Evolutionary conservation across 805 yeast species (phyloP).

Genomic region (Debaryomyces tyrocola): DNA sequence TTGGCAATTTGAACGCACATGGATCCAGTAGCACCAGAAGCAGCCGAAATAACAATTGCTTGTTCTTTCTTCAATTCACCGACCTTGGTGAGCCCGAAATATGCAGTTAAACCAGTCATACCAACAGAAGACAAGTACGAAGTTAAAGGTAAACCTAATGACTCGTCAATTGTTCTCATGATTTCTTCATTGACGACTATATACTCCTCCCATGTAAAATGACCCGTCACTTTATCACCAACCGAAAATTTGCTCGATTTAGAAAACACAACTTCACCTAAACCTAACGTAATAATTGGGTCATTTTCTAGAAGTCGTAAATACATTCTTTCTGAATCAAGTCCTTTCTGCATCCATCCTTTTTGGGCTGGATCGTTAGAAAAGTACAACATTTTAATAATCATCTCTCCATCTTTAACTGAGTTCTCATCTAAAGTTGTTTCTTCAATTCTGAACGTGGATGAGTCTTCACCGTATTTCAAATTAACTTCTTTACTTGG

Average conservation of each 20-base stretch:
- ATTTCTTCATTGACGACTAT: slow-evolving; percentile 30
- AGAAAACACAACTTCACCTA: slow-evolving; percentile 51
- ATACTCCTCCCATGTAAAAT: slow-evolving; percentile 51
- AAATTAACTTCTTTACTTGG: slow-evolving; percentile 21
- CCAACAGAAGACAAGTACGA: slow-evolving; percentile 53
- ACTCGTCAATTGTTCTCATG: slow-evolving; percentile 27
- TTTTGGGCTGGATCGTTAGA: slow-evolving; percentile 69
- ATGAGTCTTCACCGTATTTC: slow-evolving; percentile 18
- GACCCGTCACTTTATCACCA: slow-evolving; percentile 46
- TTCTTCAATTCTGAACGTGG: slow-evolving; percentile 25
- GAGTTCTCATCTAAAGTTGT: slow-evolving; percentile 1
- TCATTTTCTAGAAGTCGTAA: slow-evolving; percentile 41
- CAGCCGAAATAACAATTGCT: slow-evolving; percentile 58
- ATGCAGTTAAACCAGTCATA: slow-evolving; percentile 61
- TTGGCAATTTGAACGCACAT: slow-evolving; percentile 58
- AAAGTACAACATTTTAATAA: slow-evolving; percentile 45
- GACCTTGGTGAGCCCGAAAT: slow-evolving; percentile 50
- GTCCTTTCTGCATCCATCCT: slow-evolving; percentile 48
- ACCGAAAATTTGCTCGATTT: slow-evolving; percentile 36
- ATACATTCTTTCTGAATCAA: slow-evolving; percentile 29
- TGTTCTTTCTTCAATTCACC: slow-evolving; percentile 49
- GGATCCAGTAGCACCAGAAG: slow-evolving; percentile 73
- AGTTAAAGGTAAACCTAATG: slow-evolving; percentile 32
- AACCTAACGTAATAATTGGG: slow-evolving; percentile 44
- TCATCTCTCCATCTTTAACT: slow-evolving; percentile 40